phyloP scores from a whole-genome alignment of 2,329 filamentous ascomycete species.

The Colletotrichum endophyticum region DNA sequence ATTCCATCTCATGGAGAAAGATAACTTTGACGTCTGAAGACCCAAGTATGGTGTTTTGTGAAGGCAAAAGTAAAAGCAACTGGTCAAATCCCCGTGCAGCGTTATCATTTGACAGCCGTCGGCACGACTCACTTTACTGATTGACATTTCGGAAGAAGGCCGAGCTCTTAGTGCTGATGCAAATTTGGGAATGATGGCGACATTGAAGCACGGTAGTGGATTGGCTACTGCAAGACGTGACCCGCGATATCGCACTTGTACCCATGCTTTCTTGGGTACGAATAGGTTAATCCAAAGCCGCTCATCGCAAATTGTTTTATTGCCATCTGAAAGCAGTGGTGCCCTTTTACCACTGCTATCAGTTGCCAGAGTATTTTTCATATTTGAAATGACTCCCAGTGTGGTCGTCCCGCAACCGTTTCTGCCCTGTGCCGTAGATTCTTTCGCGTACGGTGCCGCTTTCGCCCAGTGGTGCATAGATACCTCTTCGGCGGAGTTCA shows the following conservation, averaged over 20 bases:
- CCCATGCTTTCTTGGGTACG: background rate
- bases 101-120: background rate
- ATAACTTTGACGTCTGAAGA: background rate
- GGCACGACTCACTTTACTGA: background rate
- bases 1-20: background rate
- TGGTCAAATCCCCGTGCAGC: background rate
- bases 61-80: background rate
- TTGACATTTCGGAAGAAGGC: background rate
- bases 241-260: background rate
- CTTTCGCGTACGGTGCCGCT: background rate
- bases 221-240: background rate
- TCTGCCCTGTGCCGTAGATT: background rate
- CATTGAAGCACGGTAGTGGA: background rate
- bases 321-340: background rate
- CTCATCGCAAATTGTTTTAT: background rate
- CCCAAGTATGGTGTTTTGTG: background rate
- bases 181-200: background rate
- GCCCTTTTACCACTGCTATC: background rate
- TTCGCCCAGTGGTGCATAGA: background rate
- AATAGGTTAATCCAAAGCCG: background rate
- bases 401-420: background rate
- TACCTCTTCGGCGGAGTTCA: constrained; percentile 28
- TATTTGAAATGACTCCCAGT: background rate
- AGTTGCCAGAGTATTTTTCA: background rate
- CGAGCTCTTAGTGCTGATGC: background rate